phyloP scores from a whole-genome alignment of 352 stramenopile genomes.

The Phytophthora nicotianae region DNA sequence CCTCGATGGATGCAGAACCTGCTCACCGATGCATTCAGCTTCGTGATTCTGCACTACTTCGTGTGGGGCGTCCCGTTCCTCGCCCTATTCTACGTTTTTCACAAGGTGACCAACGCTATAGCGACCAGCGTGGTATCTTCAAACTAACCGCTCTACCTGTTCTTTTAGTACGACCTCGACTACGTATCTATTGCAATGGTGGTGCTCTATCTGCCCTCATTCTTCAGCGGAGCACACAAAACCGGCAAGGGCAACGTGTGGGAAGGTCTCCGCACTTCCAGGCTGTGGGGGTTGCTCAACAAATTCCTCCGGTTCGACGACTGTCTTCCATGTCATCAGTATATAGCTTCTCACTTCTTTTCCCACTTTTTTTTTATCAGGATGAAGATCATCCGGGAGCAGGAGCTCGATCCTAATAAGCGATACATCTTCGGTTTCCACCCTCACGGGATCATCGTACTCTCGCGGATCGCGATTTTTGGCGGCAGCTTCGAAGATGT shows the following conservation, averaged over 20 bases:
- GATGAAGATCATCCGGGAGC: constrained; percentile 45
- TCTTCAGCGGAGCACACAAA: constrained; percentile 44
- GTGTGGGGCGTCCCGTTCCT: constrained; percentile 42
- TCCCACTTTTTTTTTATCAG: too few relatives aligned
- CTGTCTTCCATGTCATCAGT: too few relatives aligned
- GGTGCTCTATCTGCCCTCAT: not conserved
- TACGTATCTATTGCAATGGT: not conserved
- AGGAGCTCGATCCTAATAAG: constrained; percentile 45
- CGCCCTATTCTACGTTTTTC: constrained; percentile 41
- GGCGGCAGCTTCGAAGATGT: constrained; percentile 38
- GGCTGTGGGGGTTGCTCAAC: constrained; percentile 43
- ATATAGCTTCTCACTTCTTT: too few relatives aligned
- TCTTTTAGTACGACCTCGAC: not conserved
- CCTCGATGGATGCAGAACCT: constrained; percentile 35
- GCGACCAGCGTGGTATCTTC: not conserved
- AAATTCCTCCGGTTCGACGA: constrained; percentile 32
- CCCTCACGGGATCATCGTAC: constrained; percentile 59
- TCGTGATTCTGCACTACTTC: constrained; percentile 57
- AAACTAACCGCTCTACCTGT: not conserved
- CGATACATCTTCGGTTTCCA: constrained; percentile 59
- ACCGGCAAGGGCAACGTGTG: constrained; percentile 44
- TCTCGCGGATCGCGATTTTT: constrained; percentile 50
- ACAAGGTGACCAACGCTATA: constrained; percentile 17
- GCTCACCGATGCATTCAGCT: constrained; percentile 40
- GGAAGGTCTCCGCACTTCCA: constrained; percentile 37